These are phyloP conservation scores for Pisolithus albus DNA, from an alignment of 768 basidiomycete species.

Conservation along the genomic window DNA sequence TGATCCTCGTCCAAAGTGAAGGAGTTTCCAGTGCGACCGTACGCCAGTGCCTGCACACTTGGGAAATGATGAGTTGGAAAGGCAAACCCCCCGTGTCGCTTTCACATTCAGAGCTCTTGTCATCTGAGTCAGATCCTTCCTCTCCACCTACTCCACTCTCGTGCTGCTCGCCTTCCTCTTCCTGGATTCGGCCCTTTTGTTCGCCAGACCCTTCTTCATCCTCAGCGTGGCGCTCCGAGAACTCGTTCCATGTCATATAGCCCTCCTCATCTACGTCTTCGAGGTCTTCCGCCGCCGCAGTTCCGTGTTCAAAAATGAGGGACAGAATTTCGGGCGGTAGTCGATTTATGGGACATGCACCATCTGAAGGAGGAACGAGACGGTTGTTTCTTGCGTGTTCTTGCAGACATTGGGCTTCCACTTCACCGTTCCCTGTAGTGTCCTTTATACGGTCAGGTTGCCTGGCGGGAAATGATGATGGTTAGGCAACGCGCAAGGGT, in stretches of 20 bases:
- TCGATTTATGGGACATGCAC: slow-evolving; percentile 41
- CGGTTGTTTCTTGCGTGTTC: slow-evolving; percentile 38
- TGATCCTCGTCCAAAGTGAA: slow-evolving; percentile 48
- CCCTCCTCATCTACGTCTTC: too few relatives aligned
- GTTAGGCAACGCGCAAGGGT: too few relatives aligned
- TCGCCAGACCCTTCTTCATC: too few relatives aligned
- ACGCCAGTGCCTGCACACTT: slow-evolving; percentile 59
- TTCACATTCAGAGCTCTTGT: slow-evolving; percentile 3
- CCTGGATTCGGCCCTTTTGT: too few relatives aligned
- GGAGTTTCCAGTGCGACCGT: slow-evolving; percentile 45
- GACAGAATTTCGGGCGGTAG: slow-evolving; percentile 53
- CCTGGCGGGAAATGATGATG: too few relatives aligned
- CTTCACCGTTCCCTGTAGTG: neutral
- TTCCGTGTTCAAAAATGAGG: slow-evolving; percentile 46
- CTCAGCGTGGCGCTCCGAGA: too few relatives aligned
- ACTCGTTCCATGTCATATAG: too few relatives aligned
- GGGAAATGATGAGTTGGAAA: slow-evolving; percentile 53
- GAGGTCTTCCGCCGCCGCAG: too few relatives aligned
- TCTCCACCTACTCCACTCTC: slow-evolving; percentile 1
- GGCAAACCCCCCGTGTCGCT: slow-evolving; percentile 5
- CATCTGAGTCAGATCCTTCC: slow-evolving; percentile 1
- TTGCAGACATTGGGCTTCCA: slow-evolving; percentile 18
- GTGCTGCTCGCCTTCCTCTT: slow-evolving; percentile 3
- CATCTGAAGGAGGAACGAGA: slow-evolving; percentile 37
- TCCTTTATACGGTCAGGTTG: neutral